These are phyloP conservation scores for Trametes sp. DNA, from an alignment of 1,284 basidiomycete species.

Conservation along the genomic window DNA sequence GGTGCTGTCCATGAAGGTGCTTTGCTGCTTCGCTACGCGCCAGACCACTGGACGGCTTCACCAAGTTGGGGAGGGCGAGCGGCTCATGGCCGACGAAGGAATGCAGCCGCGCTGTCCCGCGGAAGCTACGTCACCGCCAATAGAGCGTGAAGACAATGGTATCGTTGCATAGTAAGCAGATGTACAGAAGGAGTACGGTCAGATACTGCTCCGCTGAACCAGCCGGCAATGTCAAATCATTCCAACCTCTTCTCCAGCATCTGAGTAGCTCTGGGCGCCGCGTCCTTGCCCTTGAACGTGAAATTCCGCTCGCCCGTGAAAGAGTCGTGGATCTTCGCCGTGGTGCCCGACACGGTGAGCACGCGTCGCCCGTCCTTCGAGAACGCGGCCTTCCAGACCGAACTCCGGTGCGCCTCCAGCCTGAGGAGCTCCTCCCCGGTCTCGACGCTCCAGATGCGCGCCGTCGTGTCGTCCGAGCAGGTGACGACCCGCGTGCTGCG, in stretches of 20 bases:
- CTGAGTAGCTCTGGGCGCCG: background rate
- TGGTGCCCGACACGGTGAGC: background rate
- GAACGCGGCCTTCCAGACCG: background rate
- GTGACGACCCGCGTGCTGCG: constrained; percentile 27
- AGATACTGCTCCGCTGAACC: too few relatives aligned
- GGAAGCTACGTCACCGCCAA: too few relatives aligned
- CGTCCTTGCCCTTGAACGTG: background rate
- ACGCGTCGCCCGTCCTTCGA: background rate
- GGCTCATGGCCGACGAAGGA: too few relatives aligned
- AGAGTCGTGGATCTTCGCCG: background rate
- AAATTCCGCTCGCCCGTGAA: background rate
- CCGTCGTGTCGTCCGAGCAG: constrained; percentile 24
- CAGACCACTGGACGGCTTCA: too few relatives aligned
- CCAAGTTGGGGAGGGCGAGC: too few relatives aligned
- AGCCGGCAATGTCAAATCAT: background rate
- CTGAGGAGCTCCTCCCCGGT: constrained; percentile 15
- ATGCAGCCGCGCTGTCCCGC: too few relatives aligned
- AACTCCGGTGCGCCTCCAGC: constrained; percentile 8
- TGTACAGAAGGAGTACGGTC: too few relatives aligned
- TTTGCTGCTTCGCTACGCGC: too few relatives aligned
- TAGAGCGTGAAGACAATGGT: too few relatives aligned
- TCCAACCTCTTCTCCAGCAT: background rate
- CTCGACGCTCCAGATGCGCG: constrained; percentile 13
- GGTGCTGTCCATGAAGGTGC: too few relatives aligned
- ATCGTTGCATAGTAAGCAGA: too few relatives aligned